Base-by-base conservation (phyloP, 2,329 filamentous ascomycete genomes). In the Tolypocladium album region DNA sequence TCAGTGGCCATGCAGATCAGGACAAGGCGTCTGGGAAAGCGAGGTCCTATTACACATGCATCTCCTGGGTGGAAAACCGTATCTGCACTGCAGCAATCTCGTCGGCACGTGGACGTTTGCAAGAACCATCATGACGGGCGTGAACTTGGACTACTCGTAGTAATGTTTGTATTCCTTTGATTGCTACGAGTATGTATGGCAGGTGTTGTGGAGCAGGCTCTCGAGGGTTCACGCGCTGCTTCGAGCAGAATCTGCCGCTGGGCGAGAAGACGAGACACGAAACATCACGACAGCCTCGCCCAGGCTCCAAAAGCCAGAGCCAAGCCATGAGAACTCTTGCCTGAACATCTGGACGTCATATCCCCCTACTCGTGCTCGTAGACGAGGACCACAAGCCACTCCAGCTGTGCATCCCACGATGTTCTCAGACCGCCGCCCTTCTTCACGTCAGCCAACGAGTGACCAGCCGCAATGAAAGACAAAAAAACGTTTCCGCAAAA, bases 391-490 rank as follows among this genome's bases (percentile, higher is more conserved):
- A 1, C 5, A 6, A 2, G 15, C 17, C 27, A 17, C 13, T 17
- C 24, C 13, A 15, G 8, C 13, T 34, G 24, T 20, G 7, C 17
- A 24, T 47, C 43, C 5, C 13, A 17, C 43, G 22, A 22, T 22
- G 15, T 27, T 15, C 43, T 17, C 43, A 27, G 43, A 15, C 7
- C 45, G 8, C 40, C 27, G 7, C 69, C 73, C 73, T 76, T 77
- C 76, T 76, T 75, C 75, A 68, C 73, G 69, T 47, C 70, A 60
- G 61, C 64, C 72, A 73, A 56, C 61, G 60, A 67, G 72, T 69
- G 66, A 67, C 67, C 59, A 60, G 36, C 60, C 68, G 72, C 66
- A 76, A 77, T 76, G 75, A 77, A 77, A 76, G 73, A 76, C 66
- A 69, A 67, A 67, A 61, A 58, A 59, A 27, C 50, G 50, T 22